These are phyloP conservation scores for Suillus discolor DNA, from an alignment of 768 basidiomycete genomes.

Conservation along the genomic window DNA sequence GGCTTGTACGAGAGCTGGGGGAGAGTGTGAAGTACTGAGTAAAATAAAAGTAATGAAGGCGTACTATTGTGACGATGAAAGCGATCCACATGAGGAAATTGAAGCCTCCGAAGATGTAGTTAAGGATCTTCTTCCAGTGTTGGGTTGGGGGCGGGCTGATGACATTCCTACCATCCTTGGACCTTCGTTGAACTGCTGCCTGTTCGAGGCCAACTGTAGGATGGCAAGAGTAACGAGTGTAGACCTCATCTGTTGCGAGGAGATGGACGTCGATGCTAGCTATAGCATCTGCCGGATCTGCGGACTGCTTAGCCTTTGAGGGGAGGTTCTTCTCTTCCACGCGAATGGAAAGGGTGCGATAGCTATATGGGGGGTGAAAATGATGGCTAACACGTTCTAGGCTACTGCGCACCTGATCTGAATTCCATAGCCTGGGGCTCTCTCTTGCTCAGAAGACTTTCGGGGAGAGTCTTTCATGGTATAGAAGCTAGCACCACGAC, in stretches of 20 bases:
- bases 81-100: slow-evolving; percentile 59
- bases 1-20: slow-evolving; percentile 54
- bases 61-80: slow-evolving; percentile 47
- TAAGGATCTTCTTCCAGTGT: slow-evolving; percentile 50
- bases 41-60: slow-evolving; percentile 16
- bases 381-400: not conserved
- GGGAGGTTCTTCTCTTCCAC: slow-evolving; percentile 34
- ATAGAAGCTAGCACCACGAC: not conserved
- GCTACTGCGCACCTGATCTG: slow-evolving; percentile 26
- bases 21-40: slow-evolving; percentile 3
- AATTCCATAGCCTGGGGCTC: slow-evolving; percentile 28
- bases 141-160: slow-evolving; percentile 51
- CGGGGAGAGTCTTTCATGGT: slow-evolving; percentile 1
- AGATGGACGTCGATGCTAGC: slow-evolving; percentile 52
- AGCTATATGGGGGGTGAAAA: slow-evolving; percentile 21
- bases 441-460: slow-evolving; percentile 19
- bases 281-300: slow-evolving; percentile 42
- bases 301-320: slow-evolving; percentile 19
- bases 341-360: slow-evolving; percentile 49
- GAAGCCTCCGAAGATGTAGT: slow-evolving; percentile 61
- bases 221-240: slow-evolving; percentile 45
- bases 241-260: slow-evolving; percentile 42
- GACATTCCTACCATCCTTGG: slow-evolving; percentile 46
- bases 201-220: slow-evolving; percentile 49
- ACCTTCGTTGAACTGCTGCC: slow-evolving; percentile 42